phyloP scores from a whole-genome alignment of 1,139 yeast genomes.

The Arxiozyma slooffiae region DNA sequence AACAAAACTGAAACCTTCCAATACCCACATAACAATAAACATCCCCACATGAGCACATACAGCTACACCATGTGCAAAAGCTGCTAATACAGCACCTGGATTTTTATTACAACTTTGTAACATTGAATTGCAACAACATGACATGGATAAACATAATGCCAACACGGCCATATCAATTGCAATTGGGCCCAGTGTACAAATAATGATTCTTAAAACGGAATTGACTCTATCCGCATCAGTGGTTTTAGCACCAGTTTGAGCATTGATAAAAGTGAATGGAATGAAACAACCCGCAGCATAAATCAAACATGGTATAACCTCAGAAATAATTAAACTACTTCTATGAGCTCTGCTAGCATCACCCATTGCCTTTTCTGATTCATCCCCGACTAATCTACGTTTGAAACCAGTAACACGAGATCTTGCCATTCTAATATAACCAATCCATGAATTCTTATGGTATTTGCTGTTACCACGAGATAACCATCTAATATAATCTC shows the following conservation, averaged over 20 bases:
- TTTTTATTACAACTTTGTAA: conserved; percentile 93
- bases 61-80: conserved; percentile 90
- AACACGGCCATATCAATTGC: conserved; percentile 81
- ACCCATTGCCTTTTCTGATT: conserved; percentile 88
- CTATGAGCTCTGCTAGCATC: conserved; percentile 93
- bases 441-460: conserved; percentile 99
- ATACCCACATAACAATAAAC: conserved; percentile 94
- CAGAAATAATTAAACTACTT: conserved; percentile 76
- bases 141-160: conserved; percentile 60
- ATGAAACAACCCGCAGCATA: conserved; percentile 87
- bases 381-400: conserved; percentile 77
- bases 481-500: conserved; percentile 97
- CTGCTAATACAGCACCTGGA: conserved; percentile 96
- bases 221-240: conserved; percentile 48
- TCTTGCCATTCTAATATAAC: conserved; percentile 89
- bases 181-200: conserved; percentile 88
- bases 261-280: conserved; percentile 88
- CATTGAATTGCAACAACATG: conserved; percentile 96
- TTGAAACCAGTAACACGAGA: conserved; percentile 97
- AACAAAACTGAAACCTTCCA: conserved; percentile 84
- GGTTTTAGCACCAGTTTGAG: conserved; percentile 82
- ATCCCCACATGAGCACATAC: conserved; percentile 75
- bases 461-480: conserved; percentile 97
- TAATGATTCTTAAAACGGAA: conserved; percentile 73
- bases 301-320: conserved; percentile 71